Base-by-base conservation (phyloP, 345 rosid genomes). In the Trapa bicornis region DNA sequence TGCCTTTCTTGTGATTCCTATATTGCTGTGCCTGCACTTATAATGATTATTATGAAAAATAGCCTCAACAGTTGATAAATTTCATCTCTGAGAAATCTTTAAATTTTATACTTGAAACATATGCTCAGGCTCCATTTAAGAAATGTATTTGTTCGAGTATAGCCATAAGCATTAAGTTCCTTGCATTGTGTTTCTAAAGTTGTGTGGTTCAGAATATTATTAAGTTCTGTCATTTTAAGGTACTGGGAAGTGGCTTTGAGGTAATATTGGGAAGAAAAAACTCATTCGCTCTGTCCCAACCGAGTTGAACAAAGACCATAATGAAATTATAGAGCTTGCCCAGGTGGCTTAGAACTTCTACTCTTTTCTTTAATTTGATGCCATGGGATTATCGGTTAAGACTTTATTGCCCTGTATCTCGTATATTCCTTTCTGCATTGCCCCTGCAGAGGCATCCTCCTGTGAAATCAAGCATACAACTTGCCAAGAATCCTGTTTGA, bases 281-380 rank as follows among this genome's bases (percentile, higher is more conserved):
- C 88, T 93, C 64, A 82, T 88, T 71, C 87, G 94, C 65, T 90
- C 97, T 65, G 96, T 93, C 61, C 95, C 98, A 33, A 88, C 97
- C 33, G 98, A 88, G 77, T 78, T 90, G 74, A 90, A 93, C 82
- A 88, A 85, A 82, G 98, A 93, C 77, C 98, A 93, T 70, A 93
- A 93, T 69, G 92, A 82, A 72, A 87, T 93, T 69, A 72, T 93
- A 81, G 94, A 90, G 78, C 76, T 90, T 48, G 94, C 97, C 68
- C 98, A 93, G 97, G 91, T 84, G 37, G 35, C 68, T 39, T 64
- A 16, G 7, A 29, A 71, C 37, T 70, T 37, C 22, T 65, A 22
- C 10, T 29, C 38, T 65, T 32, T 47, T 35, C 58, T 74, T 61
- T 29, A 17, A 42, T 50, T 22, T 56, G n/a, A 47, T 10, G 16